These are phyloP conservation scores for Tremella yokohamensis DNA, from an alignment of 768 basidiomycete species.

Conservation along the genomic window DNA sequence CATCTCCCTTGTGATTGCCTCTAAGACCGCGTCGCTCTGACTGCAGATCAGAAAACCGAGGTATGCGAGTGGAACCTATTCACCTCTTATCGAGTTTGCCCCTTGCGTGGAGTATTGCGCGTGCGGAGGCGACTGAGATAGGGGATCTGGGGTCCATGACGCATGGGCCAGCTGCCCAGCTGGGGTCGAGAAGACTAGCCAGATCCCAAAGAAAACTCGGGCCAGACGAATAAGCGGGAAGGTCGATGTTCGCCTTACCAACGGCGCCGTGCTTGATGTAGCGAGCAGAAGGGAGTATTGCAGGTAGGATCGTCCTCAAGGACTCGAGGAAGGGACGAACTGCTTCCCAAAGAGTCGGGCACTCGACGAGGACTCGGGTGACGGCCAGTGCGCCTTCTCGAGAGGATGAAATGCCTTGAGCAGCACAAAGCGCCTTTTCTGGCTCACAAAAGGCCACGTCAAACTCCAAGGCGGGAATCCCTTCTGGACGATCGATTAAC, in stretches of 20 bases:
- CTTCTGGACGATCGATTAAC: background rate
- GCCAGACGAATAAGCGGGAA: conserved; percentile 59
- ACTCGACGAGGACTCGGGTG: conserved; percentile 16
- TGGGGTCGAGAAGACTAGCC: conserved; percentile 57
- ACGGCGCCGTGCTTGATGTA: conserved; percentile 56
- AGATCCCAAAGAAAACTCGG: conserved; percentile 63
- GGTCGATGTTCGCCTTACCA: conserved; percentile 50
- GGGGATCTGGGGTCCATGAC: background rate
- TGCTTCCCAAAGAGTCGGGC: conserved; percentile 64
- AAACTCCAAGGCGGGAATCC: conserved; percentile 51
- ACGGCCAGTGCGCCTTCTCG: background rate
- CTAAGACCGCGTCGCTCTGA: conserved; percentile 67
- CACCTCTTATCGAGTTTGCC: conserved; percentile 63
- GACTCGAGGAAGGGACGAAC: conserved; percentile 67
- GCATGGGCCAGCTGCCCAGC: conserved; percentile 31
- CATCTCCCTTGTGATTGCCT: conserved; percentile 61
- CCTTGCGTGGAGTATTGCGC: conserved; percentile 53
- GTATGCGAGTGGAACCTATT: background rate
- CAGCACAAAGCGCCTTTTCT: conserved; percentile 53
- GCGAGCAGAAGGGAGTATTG: conserved; percentile 58
- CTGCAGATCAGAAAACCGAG: conserved; percentile 7
- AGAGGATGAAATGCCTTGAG: conserved; percentile 48
- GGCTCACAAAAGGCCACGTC: conserved; percentile 66
- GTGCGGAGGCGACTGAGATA: conserved; percentile 56
- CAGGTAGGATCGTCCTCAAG: conserved; percentile 59